Conservation (phyloP, 179 eudicot genomes). For the Camellia oleifera region DNA sequence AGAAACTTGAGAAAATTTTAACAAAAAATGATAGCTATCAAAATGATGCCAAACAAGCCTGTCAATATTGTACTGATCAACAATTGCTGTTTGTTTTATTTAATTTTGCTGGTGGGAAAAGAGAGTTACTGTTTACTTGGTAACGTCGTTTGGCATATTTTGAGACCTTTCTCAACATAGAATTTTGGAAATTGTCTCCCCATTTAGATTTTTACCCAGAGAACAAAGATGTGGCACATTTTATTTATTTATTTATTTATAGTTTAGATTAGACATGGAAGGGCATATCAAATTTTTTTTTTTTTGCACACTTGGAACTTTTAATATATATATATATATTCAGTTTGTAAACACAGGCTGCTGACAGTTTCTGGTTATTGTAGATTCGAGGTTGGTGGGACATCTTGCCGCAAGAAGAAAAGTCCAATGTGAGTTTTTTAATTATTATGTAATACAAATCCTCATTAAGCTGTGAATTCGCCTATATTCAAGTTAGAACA, state of each 20-base stretch:
- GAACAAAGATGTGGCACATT: not conserved
- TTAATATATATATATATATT: not conserved
- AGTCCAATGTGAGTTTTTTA: slow-evolving; percentile 52
- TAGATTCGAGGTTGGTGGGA: slow-evolving; percentile 97
- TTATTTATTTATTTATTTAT: not conserved
- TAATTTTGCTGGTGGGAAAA: not conserved
- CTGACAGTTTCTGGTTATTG: slow-evolving; percentile 17
- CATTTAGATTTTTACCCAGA: not conserved
- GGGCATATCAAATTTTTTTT: not conserved
- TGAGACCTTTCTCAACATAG: not conserved
- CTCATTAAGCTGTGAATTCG: not conserved
- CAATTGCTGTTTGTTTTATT: not conserved
- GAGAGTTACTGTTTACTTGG: not conserved
- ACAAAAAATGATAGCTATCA: not conserved
- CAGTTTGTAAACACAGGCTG: not conserved
- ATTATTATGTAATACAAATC: not conserved
- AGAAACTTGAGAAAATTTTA: no score
- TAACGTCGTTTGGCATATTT: not conserved
- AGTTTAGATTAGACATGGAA: not conserved
- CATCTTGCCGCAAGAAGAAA: slow-evolving; percentile 65
- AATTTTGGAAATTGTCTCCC: not conserved
- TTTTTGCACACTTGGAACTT: not conserved
- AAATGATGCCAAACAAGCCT: not conserved
- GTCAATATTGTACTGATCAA: not conserved
- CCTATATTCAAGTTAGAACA: not conserved